phyloP scores from a whole-genome alignment of 495 filamentous ascomycete genomes.

The Penicillium samsonianum region DNA sequence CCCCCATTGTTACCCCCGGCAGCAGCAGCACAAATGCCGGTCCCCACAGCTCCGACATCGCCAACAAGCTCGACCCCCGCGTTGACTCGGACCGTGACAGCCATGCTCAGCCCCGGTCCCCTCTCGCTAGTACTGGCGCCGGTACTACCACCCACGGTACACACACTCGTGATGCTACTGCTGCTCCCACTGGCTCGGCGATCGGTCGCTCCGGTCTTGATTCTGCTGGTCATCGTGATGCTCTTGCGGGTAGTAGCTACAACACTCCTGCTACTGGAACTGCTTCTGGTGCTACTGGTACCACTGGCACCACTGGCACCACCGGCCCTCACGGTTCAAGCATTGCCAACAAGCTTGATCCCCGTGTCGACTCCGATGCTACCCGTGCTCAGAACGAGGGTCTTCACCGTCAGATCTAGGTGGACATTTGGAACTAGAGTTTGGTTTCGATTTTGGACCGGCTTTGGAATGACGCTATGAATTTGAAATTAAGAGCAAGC shows the following conservation, averaged over 20 bases:
- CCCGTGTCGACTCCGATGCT: constrained; percentile 40
- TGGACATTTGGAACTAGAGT: not conserved
- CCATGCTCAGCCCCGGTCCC: not conserved
- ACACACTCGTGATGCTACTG: not conserved
- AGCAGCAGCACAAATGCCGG: constrained; percentile 6
- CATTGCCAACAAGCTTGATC: constrained; percentile 48
- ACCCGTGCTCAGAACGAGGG: not conserved
- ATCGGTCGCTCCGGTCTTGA: not conserved
- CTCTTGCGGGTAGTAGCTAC: constrained; percentile 7
- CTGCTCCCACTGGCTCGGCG: not conserved
- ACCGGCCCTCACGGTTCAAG: constrained; percentile 38
- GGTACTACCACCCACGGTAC: not conserved
- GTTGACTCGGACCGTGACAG: constrained; percentile 11
- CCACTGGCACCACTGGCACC: not conserved
- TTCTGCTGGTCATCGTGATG: not conserved
- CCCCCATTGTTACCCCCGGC: not conserved
- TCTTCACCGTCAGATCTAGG: constrained; percentile 1
- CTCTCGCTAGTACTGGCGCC: not conserved
- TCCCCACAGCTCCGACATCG: constrained; percentile 2
- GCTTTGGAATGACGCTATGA: constrained; percentile 11
- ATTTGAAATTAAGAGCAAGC: constrained; percentile 8
- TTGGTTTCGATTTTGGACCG: not conserved
- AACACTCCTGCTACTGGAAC: not conserved
- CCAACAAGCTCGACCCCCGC: constrained; percentile 11
- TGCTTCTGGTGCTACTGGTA: not conserved